These are phyloP conservation scores for Eutrema yunnanense DNA, from an alignment of 345 rosid genomes.

Conservation along the genomic window DNA sequence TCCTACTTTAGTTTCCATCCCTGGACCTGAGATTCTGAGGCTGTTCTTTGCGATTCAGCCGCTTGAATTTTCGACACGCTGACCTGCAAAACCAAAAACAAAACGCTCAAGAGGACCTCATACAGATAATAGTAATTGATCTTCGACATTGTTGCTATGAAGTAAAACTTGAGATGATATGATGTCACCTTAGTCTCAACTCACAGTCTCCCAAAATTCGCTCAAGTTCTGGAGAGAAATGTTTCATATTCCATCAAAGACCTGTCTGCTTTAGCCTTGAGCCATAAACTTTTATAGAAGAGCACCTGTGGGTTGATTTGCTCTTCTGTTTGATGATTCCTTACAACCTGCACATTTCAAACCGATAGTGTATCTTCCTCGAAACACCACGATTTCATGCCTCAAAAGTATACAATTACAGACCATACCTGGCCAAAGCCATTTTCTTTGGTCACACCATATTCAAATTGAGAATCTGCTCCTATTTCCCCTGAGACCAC, in stretches of 20 bases:
- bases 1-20: background rate
- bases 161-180: background rate
- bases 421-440: slow-evolving; percentile 26
- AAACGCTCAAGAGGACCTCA: background rate
- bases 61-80: background rate
- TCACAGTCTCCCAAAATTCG: background rate
- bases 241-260: slow-evolving; percentile 27
- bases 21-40: background rate
- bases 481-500: background rate
- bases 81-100: slow-evolving; percentile 1
- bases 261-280: slow-evolving; percentile 35
- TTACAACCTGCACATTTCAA: slow-evolving; percentile 23
- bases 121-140: background rate
- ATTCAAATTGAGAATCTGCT: slow-evolving; percentile 14
- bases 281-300: slow-evolving; percentile 32
- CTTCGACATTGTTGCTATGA: background rate
- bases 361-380: background rate
- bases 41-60: background rate
- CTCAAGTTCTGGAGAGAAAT: background rate
- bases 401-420: background rate
- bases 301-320: slow-evolving; percentile 24
- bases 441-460: slow-evolving; percentile 6
- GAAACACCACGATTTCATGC: background rate
- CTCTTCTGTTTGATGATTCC: slow-evolving; percentile 9
- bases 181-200: slow-evolving; percentile 14